Evolutionary conservation across 805 yeast species (phyloP), one percentile per base, ranked within the genome.

Genomic region (Spathaspora gorwiae): DNA sequence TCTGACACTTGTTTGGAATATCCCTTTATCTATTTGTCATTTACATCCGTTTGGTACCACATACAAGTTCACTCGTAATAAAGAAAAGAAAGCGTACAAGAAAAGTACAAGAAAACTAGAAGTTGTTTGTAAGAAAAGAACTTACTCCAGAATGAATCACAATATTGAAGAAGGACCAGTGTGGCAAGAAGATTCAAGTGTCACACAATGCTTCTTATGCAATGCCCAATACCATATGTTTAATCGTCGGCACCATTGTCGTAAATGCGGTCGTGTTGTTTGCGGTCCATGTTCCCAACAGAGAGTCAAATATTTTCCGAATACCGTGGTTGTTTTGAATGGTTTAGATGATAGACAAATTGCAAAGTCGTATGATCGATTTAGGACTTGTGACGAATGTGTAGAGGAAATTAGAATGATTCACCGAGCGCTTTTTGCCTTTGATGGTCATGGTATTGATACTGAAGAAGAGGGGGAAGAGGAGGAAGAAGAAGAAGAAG

Each of bases 201-300:
- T 67, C 1, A 19, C 50, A 0, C 56, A 55, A 2, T 88, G 96
- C 57, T 71, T 72, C 15, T 54, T 80, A 4, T 88, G 96, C 60
- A 56, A 59, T 29, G 48, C 59, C 0, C 44, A 51, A 35, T 88
- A 81, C 65, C 70, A 82, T 2, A 62, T 87, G 46, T 81, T 84
- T 61, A 77, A 70, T 58, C 73, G 96, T 46, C 75, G 90, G 45
- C 96, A 88, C 64, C 96, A 88, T 61, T 88, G 96, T 62, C 72
- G 94, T 43, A 73, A 70, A 47, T 88, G 96, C 65, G 96, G 96
- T 2, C 70, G 80, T 31, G 83, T 89, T 0, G 87, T 84, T 13
- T 88, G 96, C 62, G 83, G 80, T 29, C 55, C 60, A 35, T 88
- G 96, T 56, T 81, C 92, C 6, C 59, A 67, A 7, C 70, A 76